Conservation (phyloP, 805 yeast genomes). For the Zygotorulaspora danielsina region DNA sequence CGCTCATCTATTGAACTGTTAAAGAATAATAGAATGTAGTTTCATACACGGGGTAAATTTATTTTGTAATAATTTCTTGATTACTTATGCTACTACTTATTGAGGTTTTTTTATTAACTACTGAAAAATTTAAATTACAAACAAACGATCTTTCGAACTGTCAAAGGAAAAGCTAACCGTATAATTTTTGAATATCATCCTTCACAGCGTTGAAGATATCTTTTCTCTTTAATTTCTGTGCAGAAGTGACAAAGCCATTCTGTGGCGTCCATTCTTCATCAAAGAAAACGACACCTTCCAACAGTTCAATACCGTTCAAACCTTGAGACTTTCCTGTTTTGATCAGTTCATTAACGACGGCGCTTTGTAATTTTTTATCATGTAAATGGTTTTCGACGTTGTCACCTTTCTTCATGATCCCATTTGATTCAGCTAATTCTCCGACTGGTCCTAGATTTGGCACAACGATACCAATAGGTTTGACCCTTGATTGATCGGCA, state of each 20-base stretch:
- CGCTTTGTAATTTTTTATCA: constrained; percentile 52
- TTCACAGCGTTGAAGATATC: constrained; percentile 71
- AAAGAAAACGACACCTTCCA: constrained; percentile 70
- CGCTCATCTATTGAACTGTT: constrained; percentile 37
- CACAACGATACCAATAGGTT: constrained; percentile 86
- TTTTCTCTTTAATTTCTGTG: constrained; percentile 93
- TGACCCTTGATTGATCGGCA: constrained; percentile 82
- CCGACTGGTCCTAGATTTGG: constrained; percentile 70
- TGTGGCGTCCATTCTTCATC: constrained; percentile 98
- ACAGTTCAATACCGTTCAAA: constrained; percentile 76
- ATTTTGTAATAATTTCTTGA: constrained; percentile 4
- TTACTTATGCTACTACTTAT: neutral
- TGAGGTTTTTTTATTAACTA: neutral
- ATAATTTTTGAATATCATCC: constrained; percentile 63
- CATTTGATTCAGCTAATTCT: constrained; percentile 54
- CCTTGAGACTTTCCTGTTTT: constrained; percentile 79
- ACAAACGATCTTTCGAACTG: no score
- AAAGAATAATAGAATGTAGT: constrained; percentile 37
- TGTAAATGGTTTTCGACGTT: constrained; percentile 48
- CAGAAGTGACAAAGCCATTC: constrained; percentile 88
- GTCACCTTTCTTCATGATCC: constrained; percentile 45
- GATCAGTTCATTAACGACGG: constrained; percentile 55
- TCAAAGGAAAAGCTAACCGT: constrained; percentile 24
- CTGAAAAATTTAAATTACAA: constrained; percentile 1
- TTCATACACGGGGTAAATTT: constrained; percentile 39